Base-by-base conservation (phyloP, 257 asterid genomes). In the Penstemon davidsonii region DNA sequence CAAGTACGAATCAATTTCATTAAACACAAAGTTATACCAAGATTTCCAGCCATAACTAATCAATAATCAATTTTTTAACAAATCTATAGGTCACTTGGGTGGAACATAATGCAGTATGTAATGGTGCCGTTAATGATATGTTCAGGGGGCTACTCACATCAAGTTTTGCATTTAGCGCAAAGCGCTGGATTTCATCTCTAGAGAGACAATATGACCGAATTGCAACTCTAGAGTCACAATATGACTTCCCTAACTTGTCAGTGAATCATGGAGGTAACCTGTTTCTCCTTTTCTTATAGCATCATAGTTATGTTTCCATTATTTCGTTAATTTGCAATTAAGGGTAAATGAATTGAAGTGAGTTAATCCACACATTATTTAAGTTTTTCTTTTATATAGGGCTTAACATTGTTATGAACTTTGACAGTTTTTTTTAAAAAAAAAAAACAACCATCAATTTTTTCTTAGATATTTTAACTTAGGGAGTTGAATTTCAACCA, bases 51-150 rank as follows among this genome's bases (percentile, higher is more conserved):
- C 37, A 37, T 60, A 42, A 2, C 62, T 65, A 10, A 53, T 46
- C 67, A 36, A 51, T 8, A 36, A 18, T 55, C 41, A 47, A 61
- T 66, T 43, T 25, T 25, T 50, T 25, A 2, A 66, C 33, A 25
- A 55, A 38, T 61, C 18, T 19, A 3, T 50, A 82, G 87, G 88
- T 87, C 11, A 87, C 83, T 38, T 84, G 90, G 87, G 86, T 87
- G 79, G 94, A 84, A 73, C 79, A 84, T 51, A 81, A 66, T 77
- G 72, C 74, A 33, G 79, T 73, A 12, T 19, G 56, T 66, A 13
- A 75, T 41, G 57, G 62, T 42, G 54, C 8, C 41, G 59, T 44
- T 38, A 79, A 75, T 1, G 5, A 57, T 12, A 69, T 73, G 81
- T 75, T 76, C 62, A 73, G 55, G 62, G 66, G 55, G 13, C 46